These are phyloP conservation scores for Phytophthora pluvialis DNA, from an alignment of 352 stramenopile species.

Conservation along the genomic window DNA sequence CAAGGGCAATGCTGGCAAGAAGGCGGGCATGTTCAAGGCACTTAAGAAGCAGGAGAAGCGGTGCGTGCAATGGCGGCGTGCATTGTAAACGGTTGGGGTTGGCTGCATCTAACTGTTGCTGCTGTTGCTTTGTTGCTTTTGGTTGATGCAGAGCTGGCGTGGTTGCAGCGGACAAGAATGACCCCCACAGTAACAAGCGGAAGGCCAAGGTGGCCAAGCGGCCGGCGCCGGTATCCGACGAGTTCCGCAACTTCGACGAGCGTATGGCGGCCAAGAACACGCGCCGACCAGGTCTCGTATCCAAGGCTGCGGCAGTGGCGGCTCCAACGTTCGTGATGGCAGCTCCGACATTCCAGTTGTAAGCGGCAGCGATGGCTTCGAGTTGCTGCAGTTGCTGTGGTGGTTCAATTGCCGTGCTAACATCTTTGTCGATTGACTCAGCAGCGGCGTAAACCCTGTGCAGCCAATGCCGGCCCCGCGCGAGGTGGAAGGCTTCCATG, in stretches of 20 bases:
- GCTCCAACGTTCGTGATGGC: constrained; percentile 68
- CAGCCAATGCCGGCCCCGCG: constrained; percentile 16
- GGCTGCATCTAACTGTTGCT: background rate
- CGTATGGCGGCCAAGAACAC: constrained; percentile 61
- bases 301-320: constrained; percentile 44
- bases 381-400: background rate
- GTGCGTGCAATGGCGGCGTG: constrained; percentile 23
- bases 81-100: background rate
- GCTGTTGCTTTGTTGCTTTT: background rate
- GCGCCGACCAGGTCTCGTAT: constrained; percentile 17
- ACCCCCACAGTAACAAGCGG: constrained; percentile 30
- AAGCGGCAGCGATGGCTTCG: constrained; percentile 14
- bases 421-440: background rate
- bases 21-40: constrained; percentile 68
- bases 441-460: constrained; percentile 37
- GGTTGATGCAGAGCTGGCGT: constrained; percentile 38
- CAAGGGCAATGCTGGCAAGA: constrained; percentile 50
- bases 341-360: constrained; percentile 79
- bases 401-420: background rate
- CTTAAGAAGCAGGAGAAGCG: constrained; percentile 71
- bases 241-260: constrained; percentile 85
- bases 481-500: constrained; percentile 74
- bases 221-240: constrained; percentile 42
- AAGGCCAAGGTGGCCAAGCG: constrained; percentile 46
- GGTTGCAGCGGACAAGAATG: constrained; percentile 48